Evolutionary conservation across 106 monocot species (phyloP), one percentile per base, ranked within the genome.

Genomic region (Xerophyta viscosa): DNA sequence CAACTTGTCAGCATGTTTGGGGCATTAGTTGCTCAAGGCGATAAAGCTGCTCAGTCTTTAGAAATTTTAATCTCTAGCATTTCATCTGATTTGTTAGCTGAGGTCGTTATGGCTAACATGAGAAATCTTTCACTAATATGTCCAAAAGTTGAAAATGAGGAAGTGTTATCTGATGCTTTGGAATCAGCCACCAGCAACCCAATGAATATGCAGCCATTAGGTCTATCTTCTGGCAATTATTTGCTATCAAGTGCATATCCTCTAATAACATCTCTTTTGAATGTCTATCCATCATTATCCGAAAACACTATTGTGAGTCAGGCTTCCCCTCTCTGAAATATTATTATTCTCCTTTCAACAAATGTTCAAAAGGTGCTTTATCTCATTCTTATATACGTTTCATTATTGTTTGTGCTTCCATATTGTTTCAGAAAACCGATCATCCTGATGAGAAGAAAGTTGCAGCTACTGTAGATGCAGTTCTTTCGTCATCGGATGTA

Each of bases 1-100:
- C 88, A 96, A 57, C 89, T 96, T 60, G 74, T 96, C 68, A 63
- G 68, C 25, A 82, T 89, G 75, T 96, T 96, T 78, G 79, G 76
- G 61, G 78, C 84, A 29, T 71, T 96, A 61, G 94, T 85, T 52
- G 72, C 94, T 15, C 88, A 96, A 60, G 94, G 94, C 20, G 77
- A 78, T 41, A 84, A 71, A 72, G 88, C 81, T 52, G 72, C 82
- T 43, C 58, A 71, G 27, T 74, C 88, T n/a, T 58, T 96, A 27
- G 73, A 89, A 46, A 73, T 96, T 74, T 84, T 96, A 28, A 75
- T 78, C n/a, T 81, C 94, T 26, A 96, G 77, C 58, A 85, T 89
- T 37, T 82, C 94, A n/a, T 76, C 84, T 50, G 94, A 96, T 43
- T 78, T 96, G 52, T 53, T 96, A 58, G 94, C 94, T 13, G 88